phyloP scores from a whole-genome alignment of 768 basidiomycete species.

The Collybiopsis luxurians region DNA sequence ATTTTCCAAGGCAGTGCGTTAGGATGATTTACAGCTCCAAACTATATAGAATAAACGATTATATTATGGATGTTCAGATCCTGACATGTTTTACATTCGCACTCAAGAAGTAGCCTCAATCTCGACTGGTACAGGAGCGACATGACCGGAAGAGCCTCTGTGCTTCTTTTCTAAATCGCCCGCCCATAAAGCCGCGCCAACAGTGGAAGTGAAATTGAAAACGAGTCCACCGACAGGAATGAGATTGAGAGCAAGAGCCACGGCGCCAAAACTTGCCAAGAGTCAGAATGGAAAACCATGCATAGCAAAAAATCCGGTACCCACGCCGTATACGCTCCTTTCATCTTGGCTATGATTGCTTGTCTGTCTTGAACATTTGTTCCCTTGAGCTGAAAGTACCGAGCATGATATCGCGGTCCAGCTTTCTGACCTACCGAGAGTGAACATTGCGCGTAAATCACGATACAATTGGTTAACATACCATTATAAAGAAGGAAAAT shows the following conservation, averaged over 20 bases:
- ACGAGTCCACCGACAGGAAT: slow-evolving; percentile 59
- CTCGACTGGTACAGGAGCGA: not conserved
- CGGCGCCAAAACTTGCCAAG: slow-evolving; percentile 61
- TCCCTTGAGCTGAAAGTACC: slow-evolving; percentile 71
- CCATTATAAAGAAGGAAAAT: slow-evolving; percentile 59
- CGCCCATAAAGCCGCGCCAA: slow-evolving; percentile 75
- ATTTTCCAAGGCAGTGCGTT: no score
- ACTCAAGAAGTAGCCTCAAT: not conserved
- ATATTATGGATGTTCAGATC: no score
- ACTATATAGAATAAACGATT: no score
- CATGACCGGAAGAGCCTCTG: not conserved
- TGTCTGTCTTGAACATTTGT: slow-evolving; percentile 40
- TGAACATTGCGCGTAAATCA: not conserved
- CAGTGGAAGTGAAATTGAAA: slow-evolving; percentile 60
- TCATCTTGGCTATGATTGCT: slow-evolving; percentile 42
- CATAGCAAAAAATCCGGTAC: slow-evolving; percentile 17
- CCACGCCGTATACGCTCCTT: slow-evolving; percentile 65
- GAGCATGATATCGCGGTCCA: slow-evolving; percentile 58
- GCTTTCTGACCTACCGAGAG: slow-evolving; percentile 29
- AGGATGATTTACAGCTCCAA: no score
- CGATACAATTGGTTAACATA: slow-evolving; percentile 10
- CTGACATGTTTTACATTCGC: not conserved
- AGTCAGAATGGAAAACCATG: not conserved
- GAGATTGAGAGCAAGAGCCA: slow-evolving; percentile 57
- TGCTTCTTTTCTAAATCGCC: slow-evolving; percentile 52